Conservation (phyloP, 2,329 filamentous ascomycete genomes). For the Hysterium pulicare region DNA sequence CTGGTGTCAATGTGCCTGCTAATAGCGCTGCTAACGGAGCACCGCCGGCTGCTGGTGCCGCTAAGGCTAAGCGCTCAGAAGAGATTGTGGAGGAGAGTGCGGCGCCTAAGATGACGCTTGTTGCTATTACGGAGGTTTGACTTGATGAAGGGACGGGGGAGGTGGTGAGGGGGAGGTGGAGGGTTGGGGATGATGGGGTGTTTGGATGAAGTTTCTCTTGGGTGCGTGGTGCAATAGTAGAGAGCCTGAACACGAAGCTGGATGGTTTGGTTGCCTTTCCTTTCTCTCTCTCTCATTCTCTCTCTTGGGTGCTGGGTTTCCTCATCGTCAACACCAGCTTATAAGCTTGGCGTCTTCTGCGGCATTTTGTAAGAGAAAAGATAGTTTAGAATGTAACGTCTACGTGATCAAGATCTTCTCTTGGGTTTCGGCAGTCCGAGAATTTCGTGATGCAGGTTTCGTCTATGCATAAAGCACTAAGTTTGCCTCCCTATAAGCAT, state of each 20-base stretch:
- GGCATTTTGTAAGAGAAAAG: too few relatives aligned
- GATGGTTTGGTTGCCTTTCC: too few relatives aligned
- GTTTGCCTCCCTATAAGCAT: not conserved
- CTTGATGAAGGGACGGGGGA: not conserved
- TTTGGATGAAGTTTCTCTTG: not conserved
- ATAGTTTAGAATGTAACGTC: not conserved
- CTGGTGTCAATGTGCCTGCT: slow-evolving; percentile 37
- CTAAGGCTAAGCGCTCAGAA: slow-evolving; percentile 25
- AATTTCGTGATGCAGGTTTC: not conserved
- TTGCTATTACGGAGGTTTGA: slow-evolving; percentile 23
- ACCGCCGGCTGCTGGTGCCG: slow-evolving; percentile 3
- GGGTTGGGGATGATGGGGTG: not conserved
- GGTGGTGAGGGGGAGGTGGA: slow-evolving; percentile 3
- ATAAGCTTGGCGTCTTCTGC: too few relatives aligned
- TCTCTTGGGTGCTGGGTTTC: too few relatives aligned
- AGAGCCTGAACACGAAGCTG: not conserved
- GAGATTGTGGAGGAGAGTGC: slow-evolving; percentile 21
- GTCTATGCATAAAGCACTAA: not conserved
- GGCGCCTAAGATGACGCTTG: slow-evolving; percentile 38
- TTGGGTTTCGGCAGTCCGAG: not conserved
- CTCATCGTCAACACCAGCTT: too few relatives aligned
- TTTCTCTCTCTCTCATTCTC: too few relatives aligned
- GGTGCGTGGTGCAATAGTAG: not conserved
- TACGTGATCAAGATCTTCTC: not conserved
- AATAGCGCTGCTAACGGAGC: slow-evolving; percentile 36